A percentile compares a stretch with the other conserved stretches of the same genome.
phyloP scores from a whole-genome alignment of 192 early-diverging fungal species.

The Martensiomyces pterosporus region DNA sequence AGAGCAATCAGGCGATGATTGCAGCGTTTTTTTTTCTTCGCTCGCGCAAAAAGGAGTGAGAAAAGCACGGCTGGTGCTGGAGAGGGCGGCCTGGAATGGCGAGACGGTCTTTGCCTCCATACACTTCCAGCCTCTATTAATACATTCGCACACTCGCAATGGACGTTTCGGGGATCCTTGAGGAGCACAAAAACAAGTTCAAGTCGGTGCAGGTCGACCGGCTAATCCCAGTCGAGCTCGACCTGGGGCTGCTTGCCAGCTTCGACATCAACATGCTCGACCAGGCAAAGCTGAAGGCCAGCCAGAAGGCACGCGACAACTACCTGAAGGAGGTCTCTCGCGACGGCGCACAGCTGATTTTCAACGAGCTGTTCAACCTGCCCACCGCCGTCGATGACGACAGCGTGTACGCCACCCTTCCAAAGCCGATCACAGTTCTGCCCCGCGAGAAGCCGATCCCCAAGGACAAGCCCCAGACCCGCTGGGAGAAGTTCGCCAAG shows the following conservation, averaged over 20 bases:
- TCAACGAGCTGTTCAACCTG: slow-evolving; percentile 85
- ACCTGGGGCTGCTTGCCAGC: slow-evolving; percentile 77
- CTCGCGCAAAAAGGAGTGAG: too few species aligned
- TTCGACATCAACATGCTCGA: slow-evolving; percentile 84
- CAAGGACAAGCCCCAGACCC: slow-evolving; percentile 82
- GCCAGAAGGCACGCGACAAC: slow-evolving; percentile 35
- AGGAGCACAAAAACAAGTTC: slow-evolving; percentile 65
- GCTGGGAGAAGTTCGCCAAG: slow-evolving; percentile 99
- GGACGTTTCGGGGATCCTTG: slow-evolving; percentile 67
- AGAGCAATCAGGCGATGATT: too few species aligned
- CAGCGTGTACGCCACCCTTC: slow-evolving; percentile 78
- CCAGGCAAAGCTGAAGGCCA: slow-evolving; percentile 31
- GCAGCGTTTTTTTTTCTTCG: too few species aligned
- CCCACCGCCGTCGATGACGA: slow-evolving; percentile 63
- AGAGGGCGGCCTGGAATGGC: too few species aligned
- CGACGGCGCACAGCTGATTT: slow-evolving; percentile 79
- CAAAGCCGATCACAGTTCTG: slow-evolving; percentile 58
- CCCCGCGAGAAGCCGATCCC: slow-evolving; percentile 94
- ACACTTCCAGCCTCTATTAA: too few species aligned
- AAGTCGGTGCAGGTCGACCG: slow-evolving; percentile 78
- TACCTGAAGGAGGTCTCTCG: slow-evolving; percentile 68
- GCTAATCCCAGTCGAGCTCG: slow-evolving; percentile 78
- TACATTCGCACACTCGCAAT: too few species aligned
- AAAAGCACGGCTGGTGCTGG: too few species aligned
- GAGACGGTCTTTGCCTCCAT: too few species aligned